A percentile compares a stretch with the other conserved stretches of the same genome.
Evolutionary conservation across 73 alveolate genomes (phyloP).

Genomic region (Paramecium sexaurelia): DNA sequence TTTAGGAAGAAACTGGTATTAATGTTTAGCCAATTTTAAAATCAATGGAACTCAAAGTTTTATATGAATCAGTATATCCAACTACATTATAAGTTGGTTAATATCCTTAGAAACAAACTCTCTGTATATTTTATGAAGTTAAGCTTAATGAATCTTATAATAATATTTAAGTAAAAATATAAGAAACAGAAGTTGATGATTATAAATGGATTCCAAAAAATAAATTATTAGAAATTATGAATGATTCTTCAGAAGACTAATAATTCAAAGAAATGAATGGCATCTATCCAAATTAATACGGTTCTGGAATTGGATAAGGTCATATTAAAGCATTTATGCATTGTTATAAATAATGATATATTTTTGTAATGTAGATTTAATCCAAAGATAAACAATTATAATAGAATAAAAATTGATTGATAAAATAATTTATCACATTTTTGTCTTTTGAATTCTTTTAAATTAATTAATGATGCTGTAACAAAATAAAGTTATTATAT

Average conservation of each 20-base stretch:
- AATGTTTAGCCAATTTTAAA: background rate
- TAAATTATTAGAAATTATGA: background rate
- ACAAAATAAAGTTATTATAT: too few relatives aligned
- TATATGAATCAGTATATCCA: conserved; percentile 44
- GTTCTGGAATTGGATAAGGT: conserved; percentile 26
- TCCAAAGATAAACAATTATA: too few relatives aligned
- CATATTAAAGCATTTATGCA: background rate
- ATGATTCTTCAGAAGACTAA: background rate
- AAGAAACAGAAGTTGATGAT: conserved; percentile 39
- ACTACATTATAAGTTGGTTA: background rate
- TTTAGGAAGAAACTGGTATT: conserved; percentile 43
- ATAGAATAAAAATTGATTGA: too few relatives aligned
- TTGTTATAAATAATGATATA: background rate
- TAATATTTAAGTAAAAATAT: background rate
- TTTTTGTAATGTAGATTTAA: too few relatives aligned
- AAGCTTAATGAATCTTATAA: background rate
- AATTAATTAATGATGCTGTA: too few relatives aligned
- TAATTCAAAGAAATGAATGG: conserved; percentile 8
- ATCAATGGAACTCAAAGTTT: background rate
- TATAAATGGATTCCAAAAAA: conserved; percentile 21
- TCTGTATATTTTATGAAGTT: conserved; percentile 35
- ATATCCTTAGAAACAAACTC: background rate
- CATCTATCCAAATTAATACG: conserved; percentile 12
- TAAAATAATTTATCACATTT: too few relatives aligned
- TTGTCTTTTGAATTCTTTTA: too few relatives aligned